Conservation (phyloP, 1,284 basidiomycete genomes). For the Farysia itapuensis region DNA sequence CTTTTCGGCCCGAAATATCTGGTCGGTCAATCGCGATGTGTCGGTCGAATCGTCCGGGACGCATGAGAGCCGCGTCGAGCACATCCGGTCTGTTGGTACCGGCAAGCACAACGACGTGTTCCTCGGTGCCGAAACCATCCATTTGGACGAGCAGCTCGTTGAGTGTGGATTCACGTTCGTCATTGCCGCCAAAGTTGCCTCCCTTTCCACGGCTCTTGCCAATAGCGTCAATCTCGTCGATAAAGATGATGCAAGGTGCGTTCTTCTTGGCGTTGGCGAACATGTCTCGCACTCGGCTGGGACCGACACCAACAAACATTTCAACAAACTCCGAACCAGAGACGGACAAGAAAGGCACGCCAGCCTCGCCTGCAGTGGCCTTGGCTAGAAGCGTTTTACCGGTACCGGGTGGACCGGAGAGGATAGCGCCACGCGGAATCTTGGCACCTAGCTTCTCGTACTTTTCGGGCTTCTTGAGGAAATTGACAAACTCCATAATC, state of each 20-base stretch:
- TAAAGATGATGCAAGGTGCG: conserved; percentile 87
- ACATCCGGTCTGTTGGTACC: conserved; percentile 97
- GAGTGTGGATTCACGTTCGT: conserved; percentile 95
- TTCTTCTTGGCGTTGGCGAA: conserved; percentile 97
- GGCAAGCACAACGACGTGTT: conserved; percentile 93
- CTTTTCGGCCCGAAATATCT: conserved; percentile 87
- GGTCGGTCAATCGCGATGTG: conserved; percentile 95
- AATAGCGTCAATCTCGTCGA: conserved; percentile 75
- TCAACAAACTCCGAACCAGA: conserved; percentile 99
- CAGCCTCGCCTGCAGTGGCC: conserved; percentile 95
- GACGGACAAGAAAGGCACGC: conserved; percentile 95
- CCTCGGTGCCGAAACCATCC: conserved; percentile 95
- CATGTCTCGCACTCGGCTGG: conserved; percentile 92
- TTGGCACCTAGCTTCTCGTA: conserved; percentile 97
- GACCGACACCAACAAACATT: conserved; percentile 99
- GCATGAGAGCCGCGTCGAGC: conserved; percentile 89
- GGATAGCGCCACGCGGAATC: conserved; percentile 95
- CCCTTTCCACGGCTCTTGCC: conserved; percentile 91
- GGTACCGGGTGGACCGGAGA: conserved; percentile 96
- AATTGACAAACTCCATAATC: conserved; percentile 99
- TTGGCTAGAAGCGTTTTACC: conserved; percentile 98
- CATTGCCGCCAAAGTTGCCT: conserved; percentile 87
- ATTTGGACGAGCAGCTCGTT: conserved; percentile 99
- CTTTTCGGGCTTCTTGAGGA: conserved; percentile 90
- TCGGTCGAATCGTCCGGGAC: conserved; percentile 95